Percentiles rank a stretch among this genome's conserved stretches.
phyloP scores from a whole-genome alignment of 176 grass and related monocot species.

The Oryza punctata region DNA sequence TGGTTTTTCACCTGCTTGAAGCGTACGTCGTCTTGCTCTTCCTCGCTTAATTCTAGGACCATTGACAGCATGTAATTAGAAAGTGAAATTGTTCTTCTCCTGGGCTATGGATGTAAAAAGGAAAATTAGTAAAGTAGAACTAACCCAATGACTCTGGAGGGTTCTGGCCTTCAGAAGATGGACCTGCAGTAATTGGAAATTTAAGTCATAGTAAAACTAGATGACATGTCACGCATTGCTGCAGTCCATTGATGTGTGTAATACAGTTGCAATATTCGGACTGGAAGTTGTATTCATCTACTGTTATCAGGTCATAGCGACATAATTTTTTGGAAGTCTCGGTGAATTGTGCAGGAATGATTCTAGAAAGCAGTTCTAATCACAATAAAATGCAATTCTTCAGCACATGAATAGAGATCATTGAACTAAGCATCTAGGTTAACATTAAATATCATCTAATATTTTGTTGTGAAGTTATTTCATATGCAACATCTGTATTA shows the following conservation, averaged over 20 bases:
- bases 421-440: conserved; percentile 5
- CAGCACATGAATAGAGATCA: neutral
- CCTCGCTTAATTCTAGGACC: conserved; percentile 76
- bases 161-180: conserved; percentile 60
- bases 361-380: conserved; percentile 18
- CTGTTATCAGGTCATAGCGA: conserved; percentile 13
- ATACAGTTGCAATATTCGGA: neutral
- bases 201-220: conserved; percentile 24
- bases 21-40: conserved; percentile 77
- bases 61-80: conserved; percentile 32
- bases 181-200: conserved; percentile 39
- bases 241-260: neutral
- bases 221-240: neutral
- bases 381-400: conserved; percentile 11
- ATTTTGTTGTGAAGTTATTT: neutral
- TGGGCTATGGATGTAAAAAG: neutral
- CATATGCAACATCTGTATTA: conserved; percentile 5
- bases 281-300: neutral
- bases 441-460: neutral
- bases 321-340: conserved; percentile 13
- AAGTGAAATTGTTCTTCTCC: conserved; percentile 12
- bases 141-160: conserved; percentile 67
- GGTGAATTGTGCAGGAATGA: conserved; percentile 2
- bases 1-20: conserved; percentile 86
- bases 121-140: conserved; percentile 33